Evolutionary conservation across 2,329 filamentous ascomycete species (phyloP).

Genomic region (Botrytis deweyae): DNA sequence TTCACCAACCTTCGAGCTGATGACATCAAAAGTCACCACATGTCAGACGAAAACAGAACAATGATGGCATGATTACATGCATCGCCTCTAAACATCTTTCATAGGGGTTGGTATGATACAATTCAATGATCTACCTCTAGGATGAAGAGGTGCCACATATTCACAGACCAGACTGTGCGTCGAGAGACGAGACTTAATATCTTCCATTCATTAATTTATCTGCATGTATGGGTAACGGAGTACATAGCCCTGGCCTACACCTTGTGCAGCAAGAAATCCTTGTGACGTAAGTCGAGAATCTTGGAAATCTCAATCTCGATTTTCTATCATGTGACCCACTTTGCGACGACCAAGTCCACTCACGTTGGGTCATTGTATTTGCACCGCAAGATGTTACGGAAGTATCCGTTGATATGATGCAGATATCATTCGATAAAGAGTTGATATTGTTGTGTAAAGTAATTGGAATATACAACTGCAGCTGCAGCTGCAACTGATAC

Average conservation of each 20-base stretch:
- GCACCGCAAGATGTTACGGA: neutral
- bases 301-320: constrained; percentile 5
- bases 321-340: constrained; percentile 9
- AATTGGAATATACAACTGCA: neutral
- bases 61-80: neutral
- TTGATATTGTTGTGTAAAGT: neutral
- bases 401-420: neutral
- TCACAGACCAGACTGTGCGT: constrained; percentile 12
- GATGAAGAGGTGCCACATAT: neutral
- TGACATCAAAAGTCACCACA: neutral
- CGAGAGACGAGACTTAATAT: neutral
- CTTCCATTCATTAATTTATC: neutral
- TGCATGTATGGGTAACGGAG: neutral
- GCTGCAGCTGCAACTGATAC: neutral
- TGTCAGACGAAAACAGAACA: neutral
- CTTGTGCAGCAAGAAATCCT: neutral
- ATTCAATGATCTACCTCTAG: neutral
- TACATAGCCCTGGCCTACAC: neutral
- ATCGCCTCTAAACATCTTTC: neutral
- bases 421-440: neutral
- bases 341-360: constrained; percentile 9
- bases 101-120: neutral
- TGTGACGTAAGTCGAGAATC: constrained; percentile 11
- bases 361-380: neutral
- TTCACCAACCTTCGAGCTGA: neutral